Evolutionary conservation across 441 rosid species (phyloP), one percentile per base, ranked within the genome.

Genomic region (Heliophila coronopifolia): DNA sequence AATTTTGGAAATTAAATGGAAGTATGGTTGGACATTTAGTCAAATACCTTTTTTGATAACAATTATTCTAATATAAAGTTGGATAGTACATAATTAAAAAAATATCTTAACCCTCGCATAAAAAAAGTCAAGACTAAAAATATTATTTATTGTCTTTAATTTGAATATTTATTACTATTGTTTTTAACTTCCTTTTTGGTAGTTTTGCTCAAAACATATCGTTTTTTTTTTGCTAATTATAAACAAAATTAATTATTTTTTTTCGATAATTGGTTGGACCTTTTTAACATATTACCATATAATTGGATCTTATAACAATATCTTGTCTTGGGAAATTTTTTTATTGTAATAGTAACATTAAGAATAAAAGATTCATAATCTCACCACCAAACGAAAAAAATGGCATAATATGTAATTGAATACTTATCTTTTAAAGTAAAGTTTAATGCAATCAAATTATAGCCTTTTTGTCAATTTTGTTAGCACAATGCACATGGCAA

Each of bases 401-500:
- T 10, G 14, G 8, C 28, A 52, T 44, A 2, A 47, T 24, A 32
- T 47, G 24, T 6, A 59, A 27, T 16, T 23, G 18, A 28, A 47
- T 24, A 26, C 4, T 52, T 30, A 42, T n/a, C 41, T n/a, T n/a
- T n/a, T n/a, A 23, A 27, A 45, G 30, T 13, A 53, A 38, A 46
- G 60, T 54, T 14, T 53, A 36, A 46, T 23, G 61, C 43, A 46
- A 37, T 37, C 49, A 54, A 46, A 9, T 15, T 34, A 35, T 51
- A 46, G 49, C 19, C 24, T 47, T 62, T 54, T 63, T n/a, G 18
- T 63, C 43, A 37, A 9, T 37, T 37, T 25, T 54, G 56, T 46
- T 38, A 63, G 61, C 38, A 47, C 17, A 38, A 6, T 39, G 68
- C 68, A 63, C 68, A 63, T 63, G 68, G 58, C 58, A 48, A 48